Percentiles rank a stretch among this genome's conserved stretches.
Conservation (phyloP, 108 stramenopile species). For the Nannochloropsis salina region DNA sequence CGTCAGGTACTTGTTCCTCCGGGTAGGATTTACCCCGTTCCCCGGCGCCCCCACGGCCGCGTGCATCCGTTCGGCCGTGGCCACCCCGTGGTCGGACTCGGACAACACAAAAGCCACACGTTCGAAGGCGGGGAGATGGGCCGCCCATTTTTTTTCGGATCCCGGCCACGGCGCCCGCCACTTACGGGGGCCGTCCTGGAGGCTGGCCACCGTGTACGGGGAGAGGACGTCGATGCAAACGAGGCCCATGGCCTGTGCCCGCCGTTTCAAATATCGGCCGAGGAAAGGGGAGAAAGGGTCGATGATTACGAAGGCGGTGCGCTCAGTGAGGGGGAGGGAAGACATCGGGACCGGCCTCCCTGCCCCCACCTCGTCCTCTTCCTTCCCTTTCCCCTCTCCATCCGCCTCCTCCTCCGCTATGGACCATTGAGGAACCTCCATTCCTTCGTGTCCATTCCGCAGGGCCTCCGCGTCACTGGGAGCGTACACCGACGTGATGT, state of each 20-base stretch:
- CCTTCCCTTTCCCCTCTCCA: background rate
- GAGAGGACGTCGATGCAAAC: background rate
- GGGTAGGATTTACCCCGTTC: background rate
- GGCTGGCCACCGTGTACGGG: background rate
- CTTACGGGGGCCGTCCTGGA: background rate
- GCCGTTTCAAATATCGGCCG: background rate
- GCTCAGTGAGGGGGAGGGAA: background rate
- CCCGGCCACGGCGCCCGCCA: slow-evolving; percentile 8
- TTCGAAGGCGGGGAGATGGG: background rate
- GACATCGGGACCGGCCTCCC: background rate
- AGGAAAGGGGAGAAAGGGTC: slow-evolving; percentile 9
- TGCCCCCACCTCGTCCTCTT: background rate
- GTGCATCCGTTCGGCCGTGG: background rate
- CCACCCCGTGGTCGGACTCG: background rate
- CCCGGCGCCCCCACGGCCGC: background rate
- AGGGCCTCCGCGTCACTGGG: background rate
- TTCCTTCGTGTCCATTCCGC: background rate
- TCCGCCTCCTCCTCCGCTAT: background rate
- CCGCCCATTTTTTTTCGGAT: background rate
- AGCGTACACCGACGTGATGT: background rate
- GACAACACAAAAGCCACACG: background rate
- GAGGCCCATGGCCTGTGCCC: background rate
- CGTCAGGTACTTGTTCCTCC: background rate
- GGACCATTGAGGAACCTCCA: background rate
- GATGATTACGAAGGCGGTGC: background rate